Evolutionary conservation across 2,329 filamentous ascomycete species (phyloP).

Genomic region (Colletotrichum tropicale): DNA sequence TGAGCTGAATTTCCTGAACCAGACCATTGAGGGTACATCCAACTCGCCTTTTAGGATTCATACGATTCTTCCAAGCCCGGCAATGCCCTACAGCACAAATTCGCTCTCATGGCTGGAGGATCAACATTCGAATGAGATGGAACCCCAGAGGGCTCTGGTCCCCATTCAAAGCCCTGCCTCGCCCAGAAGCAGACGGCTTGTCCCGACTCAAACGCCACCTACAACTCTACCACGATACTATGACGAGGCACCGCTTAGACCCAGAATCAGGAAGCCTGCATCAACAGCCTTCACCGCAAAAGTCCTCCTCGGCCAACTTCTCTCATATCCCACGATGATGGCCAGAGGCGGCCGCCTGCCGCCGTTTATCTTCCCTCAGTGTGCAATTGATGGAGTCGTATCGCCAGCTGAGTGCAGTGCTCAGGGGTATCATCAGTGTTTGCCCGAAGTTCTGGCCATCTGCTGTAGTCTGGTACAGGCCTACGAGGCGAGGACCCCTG

Average conservation of each 20-base stretch:
- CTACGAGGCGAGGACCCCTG: conserved; percentile 22
- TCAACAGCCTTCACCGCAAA: conserved; percentile 21
- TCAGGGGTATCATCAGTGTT: conserved; percentile 27
- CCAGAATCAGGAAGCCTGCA: neutral
- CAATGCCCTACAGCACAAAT: neutral
- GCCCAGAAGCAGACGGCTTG: neutral
- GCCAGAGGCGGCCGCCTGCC: conserved; percentile 23
- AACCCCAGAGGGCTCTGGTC: neutral
- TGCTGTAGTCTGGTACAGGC: conserved; percentile 27
- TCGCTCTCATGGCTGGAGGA: neutral
- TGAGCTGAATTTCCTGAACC: neutral
- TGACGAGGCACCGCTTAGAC: neutral
- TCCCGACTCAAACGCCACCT: neutral
- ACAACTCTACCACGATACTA: neutral
- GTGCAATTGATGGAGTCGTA: conserved; percentile 18
- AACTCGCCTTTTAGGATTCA: neutral
- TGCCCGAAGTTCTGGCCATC: conserved; percentile 28
- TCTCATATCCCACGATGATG: conserved; percentile 26
- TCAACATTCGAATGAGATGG: neutral
- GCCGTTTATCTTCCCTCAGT: conserved; percentile 31
- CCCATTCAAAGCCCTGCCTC: neutral
- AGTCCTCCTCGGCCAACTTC: conserved; percentile 26
- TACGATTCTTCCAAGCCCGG: neutral
- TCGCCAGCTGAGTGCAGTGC: conserved; percentile 8
- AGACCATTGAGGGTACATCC: no score